Conservation (phyloP, 2,329 filamentous ascomycete genomes). For the Fusarium sp. region DNA sequence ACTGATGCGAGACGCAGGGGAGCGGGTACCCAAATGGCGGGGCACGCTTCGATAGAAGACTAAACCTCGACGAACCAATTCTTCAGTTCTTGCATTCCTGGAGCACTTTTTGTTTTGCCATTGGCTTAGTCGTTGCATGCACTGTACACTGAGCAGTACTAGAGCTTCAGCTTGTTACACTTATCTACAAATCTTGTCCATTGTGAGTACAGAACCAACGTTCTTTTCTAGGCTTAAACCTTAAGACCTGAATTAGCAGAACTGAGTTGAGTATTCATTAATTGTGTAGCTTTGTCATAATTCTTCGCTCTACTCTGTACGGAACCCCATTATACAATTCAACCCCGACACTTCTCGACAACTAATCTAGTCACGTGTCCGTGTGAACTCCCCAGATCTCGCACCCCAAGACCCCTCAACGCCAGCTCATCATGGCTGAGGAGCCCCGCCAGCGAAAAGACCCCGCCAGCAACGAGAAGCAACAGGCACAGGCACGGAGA, state of each 20-base stretch:
- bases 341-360: slow-evolving; percentile 7
- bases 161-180: not conserved
- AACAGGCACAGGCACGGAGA: slow-evolving; percentile 48
- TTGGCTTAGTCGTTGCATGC: slow-evolving; percentile 28
- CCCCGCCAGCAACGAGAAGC: slow-evolving; percentile 51
- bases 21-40: slow-evolving; percentile 42
- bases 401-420: slow-evolving; percentile 43
- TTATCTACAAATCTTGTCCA: not conserved
- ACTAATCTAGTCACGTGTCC: slow-evolving; percentile 45
- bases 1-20: slow-evolving; percentile 44
- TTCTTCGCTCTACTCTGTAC: not conserved
- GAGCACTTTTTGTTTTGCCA: slow-evolving; percentile 19
- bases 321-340: not conserved
- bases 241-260: not conserved
- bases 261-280: not conserved
- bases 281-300: not conserved
- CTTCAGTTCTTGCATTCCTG: slow-evolving; percentile 25
- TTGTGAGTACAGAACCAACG: slow-evolving; percentile 11
- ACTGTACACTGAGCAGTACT: slow-evolving; percentile 30
- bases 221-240: not conserved
- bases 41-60: slow-evolving; percentile 44
- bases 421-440: slow-evolving; percentile 50
- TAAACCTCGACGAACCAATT: slow-evolving; percentile 38
- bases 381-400: slow-evolving; percentile 40
- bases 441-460: slow-evolving; percentile 54